Evolutionary conservation across 2,329 filamentous ascomycete species (phyloP).

Genomic region (Neofusicoccum ribis): DNA sequence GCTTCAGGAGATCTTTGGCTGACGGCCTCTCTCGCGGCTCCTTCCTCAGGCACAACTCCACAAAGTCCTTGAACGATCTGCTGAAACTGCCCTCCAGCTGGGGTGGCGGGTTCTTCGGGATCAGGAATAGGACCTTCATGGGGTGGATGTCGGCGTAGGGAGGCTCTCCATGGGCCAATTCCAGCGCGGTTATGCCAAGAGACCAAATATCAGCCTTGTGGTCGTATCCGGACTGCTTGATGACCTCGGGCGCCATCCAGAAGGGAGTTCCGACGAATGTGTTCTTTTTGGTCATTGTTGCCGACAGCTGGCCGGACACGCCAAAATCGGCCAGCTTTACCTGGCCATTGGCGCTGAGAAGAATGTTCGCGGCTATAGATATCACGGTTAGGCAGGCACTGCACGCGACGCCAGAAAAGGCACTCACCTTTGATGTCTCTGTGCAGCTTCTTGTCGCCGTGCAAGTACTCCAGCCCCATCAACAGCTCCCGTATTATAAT

Average conservation of each 20-base stretch:
- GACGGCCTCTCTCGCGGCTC: slow-evolving; percentile 87
- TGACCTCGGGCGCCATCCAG: slow-evolving; percentile 99
- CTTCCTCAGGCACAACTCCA: slow-evolving; percentile 72
- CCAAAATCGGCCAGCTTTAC: slow-evolving; percentile 98
- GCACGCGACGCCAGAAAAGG: background rate
- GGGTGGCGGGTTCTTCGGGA: slow-evolving; percentile 90
- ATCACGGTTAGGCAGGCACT: background rate
- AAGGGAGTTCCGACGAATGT: slow-evolving; percentile 98
- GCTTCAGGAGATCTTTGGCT: slow-evolving; percentile 82
- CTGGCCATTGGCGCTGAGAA: slow-evolving; percentile 86
- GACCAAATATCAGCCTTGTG: slow-evolving; percentile 99
- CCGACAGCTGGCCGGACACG: slow-evolving; percentile 91
- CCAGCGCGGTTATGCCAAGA: slow-evolving; percentile 88
- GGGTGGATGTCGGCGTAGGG: slow-evolving; percentile 96
- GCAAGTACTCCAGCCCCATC: slow-evolving; percentile 86
- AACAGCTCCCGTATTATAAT: slow-evolving; percentile 91
- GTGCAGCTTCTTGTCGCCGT: slow-evolving; percentile 93
- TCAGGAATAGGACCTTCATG: slow-evolving; percentile 97
- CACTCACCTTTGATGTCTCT: slow-evolving; percentile 85
- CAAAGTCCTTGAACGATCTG: slow-evolving; percentile 52
- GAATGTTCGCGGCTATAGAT: slow-evolving; percentile 78
- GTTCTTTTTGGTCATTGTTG: slow-evolving; percentile 99
- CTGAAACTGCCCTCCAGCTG: slow-evolving; percentile 59
- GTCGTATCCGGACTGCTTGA: slow-evolving; percentile 97
- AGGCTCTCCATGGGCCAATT: slow-evolving; percentile 87